A percentile compares a stretch with the other conserved stretches of the same genome.
These are phyloP conservation scores for Spirogloea muscicola DNA, from an alignment of 139 green algal genomes.

Conservation along the genomic window DNA sequence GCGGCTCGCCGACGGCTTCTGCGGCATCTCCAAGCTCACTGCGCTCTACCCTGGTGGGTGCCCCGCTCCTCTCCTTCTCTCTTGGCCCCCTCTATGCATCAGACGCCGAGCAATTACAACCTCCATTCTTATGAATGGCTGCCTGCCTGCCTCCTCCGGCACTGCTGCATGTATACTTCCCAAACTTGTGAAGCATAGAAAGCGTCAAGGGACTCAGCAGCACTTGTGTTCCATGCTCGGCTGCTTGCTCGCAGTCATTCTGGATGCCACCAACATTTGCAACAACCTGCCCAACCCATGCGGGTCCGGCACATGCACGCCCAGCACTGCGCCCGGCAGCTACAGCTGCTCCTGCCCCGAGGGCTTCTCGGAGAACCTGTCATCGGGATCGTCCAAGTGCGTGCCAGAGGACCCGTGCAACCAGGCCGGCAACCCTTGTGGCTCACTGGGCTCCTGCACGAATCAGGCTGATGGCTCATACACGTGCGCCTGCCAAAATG, in stretches of 20 bases:
- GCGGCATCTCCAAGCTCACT: constrained; percentile 66
- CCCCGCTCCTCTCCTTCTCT: too few relatives aligned
- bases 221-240: too few relatives aligned
- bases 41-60: constrained; percentile 12
- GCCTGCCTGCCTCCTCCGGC: too few relatives aligned
- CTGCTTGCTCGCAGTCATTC: too few relatives aligned
- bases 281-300: constrained; percentile 13
- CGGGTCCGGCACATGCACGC: constrained; percentile 5
- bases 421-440: constrained; percentile 20
- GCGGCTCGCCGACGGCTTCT: constrained; percentile 72
- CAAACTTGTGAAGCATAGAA: too few relatives aligned
- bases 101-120: too few relatives aligned
- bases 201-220: too few relatives aligned
- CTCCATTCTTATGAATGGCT: too few relatives aligned
- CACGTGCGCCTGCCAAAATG: constrained; percentile 15
- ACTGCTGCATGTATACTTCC: too few relatives aligned
- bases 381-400: constrained; percentile 11
- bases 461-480: constrained; percentile 24
- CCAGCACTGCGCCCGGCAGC: neutral
- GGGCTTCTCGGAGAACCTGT: constrained; percentile 7
- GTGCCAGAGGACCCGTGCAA: constrained; percentile 10
- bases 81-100: too few relatives aligned
- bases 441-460: constrained; percentile 11
- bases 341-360: constrained; percentile 1
- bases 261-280: neutral